Evolutionary conservation across 176 grass and related monocot genomes (phyloP), one percentile per base, ranked within the genome.

Genomic region (Zoysia japonica): DNA sequence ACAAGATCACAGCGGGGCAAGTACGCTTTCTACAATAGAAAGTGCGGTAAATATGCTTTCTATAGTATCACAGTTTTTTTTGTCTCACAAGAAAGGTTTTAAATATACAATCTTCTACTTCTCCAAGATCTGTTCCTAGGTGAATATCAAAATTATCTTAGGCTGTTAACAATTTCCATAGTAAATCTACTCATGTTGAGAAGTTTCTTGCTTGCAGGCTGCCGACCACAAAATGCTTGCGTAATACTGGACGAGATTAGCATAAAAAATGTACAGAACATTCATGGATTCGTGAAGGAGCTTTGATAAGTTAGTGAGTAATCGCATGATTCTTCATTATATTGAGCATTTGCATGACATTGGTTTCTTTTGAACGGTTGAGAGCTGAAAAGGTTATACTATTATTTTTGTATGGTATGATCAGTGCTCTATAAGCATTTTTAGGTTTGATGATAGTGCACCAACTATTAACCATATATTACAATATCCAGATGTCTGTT

Each of bases 161-260:
- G 17, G 6, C 4, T 57, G 12, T 57, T 20, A 19, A 19, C 19
- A 5, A 57, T 57, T 57, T 57, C 17, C 19, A 19, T n/a, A 69
- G 50, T 36, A 11, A 45, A 38, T 52, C 46, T 46, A 57, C 55
- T 19, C 2, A 57, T 2, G 5, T 78, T 52, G 19, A 9, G 17
- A 19, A 57, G 67, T 9, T 46, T 54, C 74, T 64, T 78, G 39
- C 67, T 78, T 78, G 82, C 56, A 78, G 74, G 9, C n/a, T 55
- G 50, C 40, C 20, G 44, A 38, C 74, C 55, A 78, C 64, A 66
- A 54, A 69, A 70, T 61, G n/a, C n/a, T 52, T 53, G 17, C 56
- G 62, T 71, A 38, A 38, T 6, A 8, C 4, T 0, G 3, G 47
- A 71, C 67, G 38, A 47, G 39, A 71, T 71, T 70, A 41, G 49